phyloP scores from a whole-genome alignment of 2,329 filamentous ascomycete species.

The Phaeosphaeria sp. region DNA sequence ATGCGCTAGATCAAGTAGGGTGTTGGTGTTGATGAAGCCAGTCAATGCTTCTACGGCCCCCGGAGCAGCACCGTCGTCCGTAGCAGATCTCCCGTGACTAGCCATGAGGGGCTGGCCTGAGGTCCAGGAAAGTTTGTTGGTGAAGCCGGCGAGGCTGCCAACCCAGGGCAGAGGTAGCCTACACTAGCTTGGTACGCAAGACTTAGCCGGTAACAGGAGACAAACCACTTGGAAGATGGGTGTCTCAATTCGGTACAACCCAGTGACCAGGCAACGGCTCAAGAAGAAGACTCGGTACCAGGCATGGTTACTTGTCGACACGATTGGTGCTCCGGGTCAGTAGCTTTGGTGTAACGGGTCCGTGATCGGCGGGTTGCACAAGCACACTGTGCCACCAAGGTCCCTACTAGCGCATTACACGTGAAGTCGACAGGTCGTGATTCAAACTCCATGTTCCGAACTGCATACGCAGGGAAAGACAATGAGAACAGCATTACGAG shows the following conservation, averaged over 20 bases:
- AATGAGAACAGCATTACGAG: not conserved
- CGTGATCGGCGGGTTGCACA: not conserved
- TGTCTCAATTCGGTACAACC: not conserved
- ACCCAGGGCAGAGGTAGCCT: not conserved
- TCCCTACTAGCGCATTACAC: too few relatives aligned
- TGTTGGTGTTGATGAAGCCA: constrained; percentile 38
- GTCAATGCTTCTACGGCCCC: constrained; percentile 38
- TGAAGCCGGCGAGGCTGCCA: constrained; percentile 4
- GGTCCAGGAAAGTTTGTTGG: constrained; percentile 5
- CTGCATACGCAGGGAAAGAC: not conserved
- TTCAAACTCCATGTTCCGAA: not conserved
- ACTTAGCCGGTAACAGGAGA: not conserved
- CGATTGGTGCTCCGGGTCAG: not conserved
- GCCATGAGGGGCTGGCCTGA: constrained; percentile 23
- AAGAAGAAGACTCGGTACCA: not conserved
- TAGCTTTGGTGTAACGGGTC: not conserved
- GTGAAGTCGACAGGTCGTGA: not conserved
- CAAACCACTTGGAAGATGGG: not conserved
- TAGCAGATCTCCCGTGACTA: constrained; percentile 6
- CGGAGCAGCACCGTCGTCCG: constrained; percentile 11
- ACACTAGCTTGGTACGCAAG: constrained; percentile 1
- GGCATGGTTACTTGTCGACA: not conserved
- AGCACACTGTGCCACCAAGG: not conserved
- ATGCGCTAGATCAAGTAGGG: constrained; percentile 41
- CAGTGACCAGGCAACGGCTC: not conserved